Evolutionary conservation across 768 basidiomycete genomes (phyloP), one percentile per base, ranked within the genome.

Genomic region (Mycena rebaudengoi): DNA sequence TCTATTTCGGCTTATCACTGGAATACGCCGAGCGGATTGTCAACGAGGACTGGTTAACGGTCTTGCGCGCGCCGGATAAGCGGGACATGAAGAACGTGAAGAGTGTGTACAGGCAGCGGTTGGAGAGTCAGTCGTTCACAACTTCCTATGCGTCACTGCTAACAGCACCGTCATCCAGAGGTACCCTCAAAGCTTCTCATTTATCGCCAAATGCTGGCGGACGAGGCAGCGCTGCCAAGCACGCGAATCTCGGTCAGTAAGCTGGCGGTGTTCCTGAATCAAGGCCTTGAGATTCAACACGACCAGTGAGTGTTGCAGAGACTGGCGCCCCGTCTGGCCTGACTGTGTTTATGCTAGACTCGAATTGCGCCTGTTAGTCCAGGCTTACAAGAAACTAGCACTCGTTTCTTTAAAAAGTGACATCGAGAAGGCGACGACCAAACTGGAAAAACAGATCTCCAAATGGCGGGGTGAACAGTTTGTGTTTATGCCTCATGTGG

Each of bases 21-120:
- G 32, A 37, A 1, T 50, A 41, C 21, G 61, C 46, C 5, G 39
- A 3, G 2, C 46, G 46, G 5, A 56, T 62, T 28, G 7, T 26
- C 1, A 5, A 1, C 6, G 46, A 63, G 7, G 26, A 12, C 1
- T 63, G 62, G 54, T 43, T 26, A 20, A 18, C 0, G 0, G 5
- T 18, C 12, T 10, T 5, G 11, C 35, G 52, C 18, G 21, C 33
- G 14, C 45, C 44, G 16, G 35, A 62, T 7, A n/a, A 13, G 1
- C 7, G 12, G 7, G 23, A 53, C 13, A 26, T 13, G n/a, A 62
- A 49, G 32, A 26, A 49, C 26, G 28, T 28, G 2, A 28, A 41
- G 14, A 62, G 52, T 20, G 53, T 62, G 12, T 49, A 62, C 14
- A 25, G 53, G 14, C 23, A 37, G n/a, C n/a, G n/a, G n/a, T n/a